Percentiles rank a stretch among this genome's conserved stretches.
phyloP scores from a whole-genome alignment of 1,284 basidiomycete species.

The Sporisorium graminicola region DNA sequence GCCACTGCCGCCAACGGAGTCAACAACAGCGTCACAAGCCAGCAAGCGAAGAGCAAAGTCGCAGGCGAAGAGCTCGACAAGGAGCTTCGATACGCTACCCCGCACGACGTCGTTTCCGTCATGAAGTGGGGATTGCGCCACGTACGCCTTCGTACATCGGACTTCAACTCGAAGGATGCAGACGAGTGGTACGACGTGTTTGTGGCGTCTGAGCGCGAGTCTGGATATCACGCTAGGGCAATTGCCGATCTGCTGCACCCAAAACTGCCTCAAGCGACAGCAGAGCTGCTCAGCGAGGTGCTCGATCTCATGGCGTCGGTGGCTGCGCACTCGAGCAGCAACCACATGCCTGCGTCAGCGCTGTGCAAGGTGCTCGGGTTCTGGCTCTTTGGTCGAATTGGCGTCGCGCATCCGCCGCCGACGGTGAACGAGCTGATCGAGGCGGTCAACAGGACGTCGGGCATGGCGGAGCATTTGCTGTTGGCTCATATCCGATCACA shows the following conservation, averaged over 20 bases:
- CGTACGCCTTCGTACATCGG: constrained; percentile 32
- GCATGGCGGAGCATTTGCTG: constrained; percentile 56
- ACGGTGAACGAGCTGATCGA: constrained; percentile 30
- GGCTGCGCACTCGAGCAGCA: constrained; percentile 52
- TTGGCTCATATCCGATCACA: constrained; percentile 56
- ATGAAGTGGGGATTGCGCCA: constrained; percentile 61
- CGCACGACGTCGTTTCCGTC: constrained; percentile 55
- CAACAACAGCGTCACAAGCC: background rate
- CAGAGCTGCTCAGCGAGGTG: constrained; percentile 37
- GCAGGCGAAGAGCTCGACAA: constrained; percentile 44
- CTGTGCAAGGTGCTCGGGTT: constrained; percentile 52
- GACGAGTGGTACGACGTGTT: constrained; percentile 56
- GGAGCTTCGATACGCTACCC: constrained; percentile 48
- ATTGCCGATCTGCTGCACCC: constrained; percentile 51
- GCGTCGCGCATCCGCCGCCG: constrained; percentile 49
- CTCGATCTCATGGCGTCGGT: constrained; percentile 57
- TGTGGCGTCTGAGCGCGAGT: constrained; percentile 35
- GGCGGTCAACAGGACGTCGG: constrained; percentile 17
- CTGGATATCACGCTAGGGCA: constrained; percentile 39
- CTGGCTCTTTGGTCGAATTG: constrained; percentile 59
- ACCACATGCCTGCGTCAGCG: constrained; percentile 57
- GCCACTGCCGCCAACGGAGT: background rate
- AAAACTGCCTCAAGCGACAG: constrained; percentile 38
- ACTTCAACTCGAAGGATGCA: constrained; percentile 42
- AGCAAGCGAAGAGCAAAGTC: constrained; percentile 10